Evolutionary conservation across 768 basidiomycete species (phyloP).

Genomic region (Termitomyces sp.): DNA sequence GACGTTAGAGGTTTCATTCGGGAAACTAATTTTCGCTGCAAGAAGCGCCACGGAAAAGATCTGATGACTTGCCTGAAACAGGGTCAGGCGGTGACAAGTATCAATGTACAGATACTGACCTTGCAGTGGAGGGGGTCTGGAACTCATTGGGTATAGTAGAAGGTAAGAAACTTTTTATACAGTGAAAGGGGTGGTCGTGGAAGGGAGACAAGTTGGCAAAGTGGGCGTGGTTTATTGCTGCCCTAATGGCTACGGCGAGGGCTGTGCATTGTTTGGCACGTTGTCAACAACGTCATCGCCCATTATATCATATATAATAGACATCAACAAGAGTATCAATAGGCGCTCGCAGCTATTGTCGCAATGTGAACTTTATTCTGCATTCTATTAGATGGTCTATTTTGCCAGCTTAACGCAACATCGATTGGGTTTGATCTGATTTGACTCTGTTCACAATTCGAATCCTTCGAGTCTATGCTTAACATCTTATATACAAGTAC

Average conservation of each 20-base stretch:
- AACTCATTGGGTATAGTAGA: constrained; percentile 21
- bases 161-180: constrained; percentile 1
- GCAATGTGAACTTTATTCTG: background rate
- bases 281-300: background rate
- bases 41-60: background rate
- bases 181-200: constrained; percentile 2
- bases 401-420: too few relatives aligned
- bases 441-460: too few relatives aligned
- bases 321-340: too few relatives aligned
- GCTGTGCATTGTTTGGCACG: constrained; percentile 14
- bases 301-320: too few relatives aligned
- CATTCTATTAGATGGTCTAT: too few relatives aligned
- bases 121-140: constrained; percentile 34
- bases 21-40: background rate
- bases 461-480: too few relatives aligned
- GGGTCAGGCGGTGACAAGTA: background rate
- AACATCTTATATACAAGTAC: too few relatives aligned
- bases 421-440: background rate
- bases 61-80: constrained; percentile 16
- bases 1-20: background rate
- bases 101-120: constrained; percentile 19
- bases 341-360: background rate
- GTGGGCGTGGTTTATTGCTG: constrained; percentile 5
- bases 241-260: background rate
- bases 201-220: constrained; percentile 3